Percentiles rank a stretch among this genome's conserved stretches.
phyloP scores from a whole-genome alignment of 352 stramenopile genomes.

The Pythium apleroticum region DNA sequence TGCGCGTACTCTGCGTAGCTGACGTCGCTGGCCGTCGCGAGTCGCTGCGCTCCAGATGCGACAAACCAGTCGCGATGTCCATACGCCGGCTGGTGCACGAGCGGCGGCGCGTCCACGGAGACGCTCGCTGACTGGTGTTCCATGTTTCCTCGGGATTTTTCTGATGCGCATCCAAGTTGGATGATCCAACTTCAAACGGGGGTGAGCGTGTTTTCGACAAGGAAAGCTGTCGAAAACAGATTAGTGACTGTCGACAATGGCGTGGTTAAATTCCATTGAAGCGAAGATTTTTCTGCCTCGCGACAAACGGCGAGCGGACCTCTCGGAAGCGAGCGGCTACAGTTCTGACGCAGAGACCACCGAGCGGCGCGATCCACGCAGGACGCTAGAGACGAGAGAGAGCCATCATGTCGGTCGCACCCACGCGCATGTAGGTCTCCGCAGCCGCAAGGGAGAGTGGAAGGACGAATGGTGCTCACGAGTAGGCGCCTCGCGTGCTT shows the following conservation, averaged over 20 bases:
- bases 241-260: constrained; percentile 22
- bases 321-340: neutral
- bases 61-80: constrained; percentile 43
- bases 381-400: neutral
- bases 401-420: constrained; percentile 53
- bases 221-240: neutral
- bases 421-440: constrained; percentile 74
- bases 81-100: neutral
- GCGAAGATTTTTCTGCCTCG: constrained; percentile 25
- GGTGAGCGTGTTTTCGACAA: constrained; percentile 12
- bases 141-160: constrained; percentile 18
- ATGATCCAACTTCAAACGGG: constrained; percentile 2
- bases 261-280: constrained; percentile 7
- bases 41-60: constrained; percentile 36
- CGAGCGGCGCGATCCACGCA: neutral
- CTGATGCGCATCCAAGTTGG: constrained; percentile 22
- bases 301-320: neutral
- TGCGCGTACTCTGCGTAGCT: constrained; percentile 45
- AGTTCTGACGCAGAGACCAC: neutral
- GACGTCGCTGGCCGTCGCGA: constrained; percentile 36
- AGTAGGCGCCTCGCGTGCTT: constrained; percentile 1
- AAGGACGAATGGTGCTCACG: neutral
- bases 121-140: neutral
- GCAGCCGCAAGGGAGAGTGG: neutral
- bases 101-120: neutral